A percentile compares a stretch with the other conserved stretches of the same genome.
Evolutionary conservation across 495 filamentous ascomycete genomes (phyloP).

Genomic region (Penicillium maclennaniae): DNA sequence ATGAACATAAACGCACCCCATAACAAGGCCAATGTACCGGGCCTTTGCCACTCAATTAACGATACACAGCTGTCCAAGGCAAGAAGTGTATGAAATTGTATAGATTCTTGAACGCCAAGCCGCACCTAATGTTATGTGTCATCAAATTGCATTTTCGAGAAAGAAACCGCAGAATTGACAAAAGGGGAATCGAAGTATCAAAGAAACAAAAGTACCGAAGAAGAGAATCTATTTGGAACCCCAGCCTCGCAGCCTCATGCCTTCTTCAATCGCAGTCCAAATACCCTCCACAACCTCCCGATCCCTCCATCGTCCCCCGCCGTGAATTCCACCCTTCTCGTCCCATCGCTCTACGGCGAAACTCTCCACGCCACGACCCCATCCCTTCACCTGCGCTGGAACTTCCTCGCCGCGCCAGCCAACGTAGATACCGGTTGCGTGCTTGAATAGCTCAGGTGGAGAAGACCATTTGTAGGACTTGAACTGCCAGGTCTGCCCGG

Average conservation of each 20-base stretch:
- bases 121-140: slow-evolving; percentile 8
- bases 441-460: slow-evolving; percentile 81
- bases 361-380: slow-evolving; percentile 76
- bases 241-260: slow-evolving; percentile 86
- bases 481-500: slow-evolving; percentile 97
- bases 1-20: background rate
- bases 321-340: slow-evolving; percentile 49
- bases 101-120: background rate
- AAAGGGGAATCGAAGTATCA: slow-evolving; percentile 8
- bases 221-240: slow-evolving; percentile 37
- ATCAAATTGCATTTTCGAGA: slow-evolving; percentile 6
- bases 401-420: slow-evolving; percentile 85
- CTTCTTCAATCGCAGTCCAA: slow-evolving; percentile 84
- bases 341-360: slow-evolving; percentile 78
- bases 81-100: background rate
- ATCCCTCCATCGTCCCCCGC: slow-evolving; percentile 77
- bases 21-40: no score
- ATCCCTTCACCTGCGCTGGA: slow-evolving; percentile 71
- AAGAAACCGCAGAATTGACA: background rate
- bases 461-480: slow-evolving; percentile 96
- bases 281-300: slow-evolving; percentile 90
- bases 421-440: slow-evolving; percentile 82
- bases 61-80: background rate
- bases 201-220: background rate
- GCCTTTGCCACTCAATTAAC: background rate